These are phyloP conservation scores for Colletotrichum cereale DNA, from an alignment of 2,329 filamentous ascomycete species.

Conservation along the genomic window DNA sequence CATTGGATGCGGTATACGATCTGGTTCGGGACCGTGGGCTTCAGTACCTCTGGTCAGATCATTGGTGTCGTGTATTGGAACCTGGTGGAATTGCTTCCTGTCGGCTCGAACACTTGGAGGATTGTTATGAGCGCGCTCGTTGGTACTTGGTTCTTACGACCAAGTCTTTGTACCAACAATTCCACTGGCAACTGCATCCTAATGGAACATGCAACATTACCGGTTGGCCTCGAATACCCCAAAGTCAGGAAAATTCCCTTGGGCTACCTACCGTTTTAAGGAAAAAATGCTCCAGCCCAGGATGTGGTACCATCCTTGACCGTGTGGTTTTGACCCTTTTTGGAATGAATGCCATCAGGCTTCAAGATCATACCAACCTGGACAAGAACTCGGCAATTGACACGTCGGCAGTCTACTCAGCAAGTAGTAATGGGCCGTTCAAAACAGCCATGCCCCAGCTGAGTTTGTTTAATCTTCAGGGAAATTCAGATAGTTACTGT, in stretches of 20 bases:
- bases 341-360: neutral
- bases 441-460: fast-evolving
- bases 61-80: neutral
- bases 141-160: neutral
- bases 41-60: neutral
- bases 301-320: neutral
- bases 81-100: neutral
- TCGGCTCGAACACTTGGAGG: neutral
- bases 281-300: neutral
- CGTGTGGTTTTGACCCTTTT: neutral
- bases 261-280: neutral
- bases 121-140: neutral
- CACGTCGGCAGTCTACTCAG: neutral
- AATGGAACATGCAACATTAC: no score
- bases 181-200: neutral
- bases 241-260: neutral
- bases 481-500: neutral
- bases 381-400: neutral
- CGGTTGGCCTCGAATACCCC: no score
- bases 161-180: neutral
- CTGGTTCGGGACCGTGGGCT: neutral
- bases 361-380: neutral
- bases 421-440: no score
- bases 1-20: neutral
- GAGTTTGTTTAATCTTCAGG: neutral